These are phyloP conservation scores for Globisporangium mamillatum DNA, from an alignment of 352 stramenopile genomes.

Conservation along the genomic window DNA sequence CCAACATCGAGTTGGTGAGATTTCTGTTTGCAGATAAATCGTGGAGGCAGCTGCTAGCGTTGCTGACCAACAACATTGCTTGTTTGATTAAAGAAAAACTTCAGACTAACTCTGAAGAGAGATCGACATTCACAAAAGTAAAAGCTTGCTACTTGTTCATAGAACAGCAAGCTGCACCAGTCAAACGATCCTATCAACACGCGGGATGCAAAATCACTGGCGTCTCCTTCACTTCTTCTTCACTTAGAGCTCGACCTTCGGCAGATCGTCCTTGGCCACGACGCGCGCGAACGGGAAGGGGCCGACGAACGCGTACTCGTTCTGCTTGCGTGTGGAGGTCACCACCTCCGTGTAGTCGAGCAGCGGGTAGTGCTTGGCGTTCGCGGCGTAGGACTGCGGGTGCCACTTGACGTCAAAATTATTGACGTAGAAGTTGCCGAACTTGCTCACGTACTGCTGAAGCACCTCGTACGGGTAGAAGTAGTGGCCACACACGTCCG, in stretches of 20 bases:
- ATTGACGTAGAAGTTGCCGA: slow-evolving; percentile 72
- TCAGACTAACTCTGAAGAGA: background rate
- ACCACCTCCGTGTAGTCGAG: slow-evolving; percentile 63
- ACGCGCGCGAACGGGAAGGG: slow-evolving; percentile 67
- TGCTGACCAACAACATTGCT: no score
- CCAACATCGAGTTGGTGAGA: no score
- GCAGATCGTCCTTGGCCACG: slow-evolving; percentile 35
- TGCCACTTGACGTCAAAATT: slow-evolving; percentile 70
- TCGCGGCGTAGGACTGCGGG: slow-evolving; percentile 59
- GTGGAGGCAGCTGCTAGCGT: no score
- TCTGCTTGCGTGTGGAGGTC: slow-evolving; percentile 61
- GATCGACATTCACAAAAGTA: background rate
- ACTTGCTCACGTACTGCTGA: slow-evolving; percentile 49
- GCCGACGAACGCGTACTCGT: slow-evolving; percentile 59
- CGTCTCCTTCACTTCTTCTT: background rate
- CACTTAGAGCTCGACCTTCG: background rate
- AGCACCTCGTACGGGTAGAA: slow-evolving; percentile 72
- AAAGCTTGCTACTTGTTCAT: background rate
- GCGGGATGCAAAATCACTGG: background rate
- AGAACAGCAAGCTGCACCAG: background rate
- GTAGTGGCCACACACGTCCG: slow-evolving; percentile 70
- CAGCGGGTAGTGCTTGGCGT: slow-evolving; percentile 41
- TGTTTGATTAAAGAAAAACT: no score
- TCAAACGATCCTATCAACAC: background rate
- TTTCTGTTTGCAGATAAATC: no score